Evolutionary conservation across 306 rosid species (phyloP).

Genomic region (Sophora flavescens): DNA sequence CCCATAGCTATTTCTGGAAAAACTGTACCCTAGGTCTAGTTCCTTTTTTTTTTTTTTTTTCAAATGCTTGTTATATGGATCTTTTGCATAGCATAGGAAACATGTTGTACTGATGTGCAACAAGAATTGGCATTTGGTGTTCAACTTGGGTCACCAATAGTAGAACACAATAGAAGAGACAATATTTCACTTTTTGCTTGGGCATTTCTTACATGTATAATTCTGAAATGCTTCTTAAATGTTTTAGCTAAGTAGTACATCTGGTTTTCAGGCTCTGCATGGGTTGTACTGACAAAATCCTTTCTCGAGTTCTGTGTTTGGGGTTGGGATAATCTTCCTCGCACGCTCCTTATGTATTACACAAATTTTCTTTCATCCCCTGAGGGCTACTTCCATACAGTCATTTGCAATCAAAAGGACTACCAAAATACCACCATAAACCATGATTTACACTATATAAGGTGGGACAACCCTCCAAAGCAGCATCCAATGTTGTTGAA

Average conservation of each 20-base stretch:
- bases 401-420: constrained; percentile 89
- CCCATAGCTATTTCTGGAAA: constrained; percentile 11
- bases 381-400: constrained; percentile 94
- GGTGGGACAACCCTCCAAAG: constrained; percentile 83
- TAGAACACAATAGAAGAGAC: neutral
- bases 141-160: constrained; percentile 1
- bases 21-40: neutral
- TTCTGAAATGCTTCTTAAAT: constrained; percentile 19
- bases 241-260: constrained; percentile 18
- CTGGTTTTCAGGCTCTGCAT: constrained; percentile 70
- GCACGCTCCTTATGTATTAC: constrained; percentile 87
- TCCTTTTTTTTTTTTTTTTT: neutral
- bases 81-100: constrained; percentile 11
- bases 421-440: constrained; percentile 89
- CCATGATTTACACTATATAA: constrained; percentile 74
- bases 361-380: constrained; percentile 79
- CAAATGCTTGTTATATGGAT: constrained; percentile 3
- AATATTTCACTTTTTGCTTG: neutral
- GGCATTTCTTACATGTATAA: neutral
- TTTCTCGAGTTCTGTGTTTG: constrained; percentile 79
- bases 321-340: constrained; percentile 98
- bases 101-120: neutral
- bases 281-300: constrained; percentile 76
- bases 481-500: constrained; percentile 66
- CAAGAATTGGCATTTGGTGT: neutral